Evolutionary conservation across 768 basidiomycete genomes (phyloP).

Genomic region (Tylopilus rubrobrunneus): DNA sequence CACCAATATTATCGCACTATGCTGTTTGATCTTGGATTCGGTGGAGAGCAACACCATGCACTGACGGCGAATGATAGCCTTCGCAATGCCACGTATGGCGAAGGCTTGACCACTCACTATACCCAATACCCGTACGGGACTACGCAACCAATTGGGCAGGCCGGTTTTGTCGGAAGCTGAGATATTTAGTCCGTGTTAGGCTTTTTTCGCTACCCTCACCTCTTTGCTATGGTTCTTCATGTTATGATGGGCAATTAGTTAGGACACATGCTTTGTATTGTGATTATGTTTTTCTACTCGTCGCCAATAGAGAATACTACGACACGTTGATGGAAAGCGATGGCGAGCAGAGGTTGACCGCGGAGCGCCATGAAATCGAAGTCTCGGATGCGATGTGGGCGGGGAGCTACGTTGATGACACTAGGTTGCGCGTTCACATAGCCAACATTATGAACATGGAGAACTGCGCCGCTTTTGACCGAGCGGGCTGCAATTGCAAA

Average conservation of each 20-base stretch:
- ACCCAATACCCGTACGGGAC: conserved; percentile 32
- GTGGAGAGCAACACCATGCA: conserved; percentile 35
- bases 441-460: conserved; percentile 66
- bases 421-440: conserved; percentile 65
- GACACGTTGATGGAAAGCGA: conserved; percentile 58
- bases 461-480: conserved; percentile 55
- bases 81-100: conserved; percentile 28
- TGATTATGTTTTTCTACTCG: conserved; percentile 36
- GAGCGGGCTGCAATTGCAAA: conserved; percentile 72
- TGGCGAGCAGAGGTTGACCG: conserved; percentile 64
- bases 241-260: conserved; percentile 14
- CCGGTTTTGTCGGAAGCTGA: conserved; percentile 23
- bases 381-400: conserved; percentile 64
- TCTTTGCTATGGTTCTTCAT: conserved; percentile 3
- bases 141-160: conserved; percentile 21
- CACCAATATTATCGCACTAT: conserved; percentile 71
- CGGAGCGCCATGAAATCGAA: conserved; percentile 69
- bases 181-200: too few relatives aligned
- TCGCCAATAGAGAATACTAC: conserved; percentile 62
- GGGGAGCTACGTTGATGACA: conserved; percentile 51
- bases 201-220: too few relatives aligned
- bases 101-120: conserved; percentile 34
- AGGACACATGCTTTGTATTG: conserved; percentile 22
- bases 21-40: conserved; percentile 71
- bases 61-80: conserved; percentile 20